Evolutionary conservation across 306 rosid genomes (phyloP).

Genomic region (Pterocarpus santalinus): DNA sequence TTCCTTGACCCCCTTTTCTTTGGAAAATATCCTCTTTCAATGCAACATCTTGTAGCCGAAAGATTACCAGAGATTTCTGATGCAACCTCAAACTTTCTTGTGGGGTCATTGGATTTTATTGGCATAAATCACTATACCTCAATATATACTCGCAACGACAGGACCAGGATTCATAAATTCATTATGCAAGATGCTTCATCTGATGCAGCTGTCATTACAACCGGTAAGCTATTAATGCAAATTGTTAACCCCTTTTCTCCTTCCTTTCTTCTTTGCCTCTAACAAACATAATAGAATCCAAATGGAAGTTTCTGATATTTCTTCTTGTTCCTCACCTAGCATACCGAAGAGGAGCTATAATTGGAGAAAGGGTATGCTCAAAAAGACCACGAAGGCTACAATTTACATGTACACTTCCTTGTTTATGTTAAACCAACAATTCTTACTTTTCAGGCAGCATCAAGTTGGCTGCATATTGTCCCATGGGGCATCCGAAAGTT

Average conservation of each 20-base stretch:
- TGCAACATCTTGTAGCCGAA: slow-evolving; percentile 70
- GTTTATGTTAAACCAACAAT: slow-evolving; percentile 1
- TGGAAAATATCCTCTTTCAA: slow-evolving; percentile 84
- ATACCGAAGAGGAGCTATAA: slow-evolving; percentile 66
- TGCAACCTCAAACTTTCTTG: slow-evolving; percentile 56
- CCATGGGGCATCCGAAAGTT: slow-evolving; percentile 93
- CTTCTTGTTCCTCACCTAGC: slow-evolving; percentile 57
- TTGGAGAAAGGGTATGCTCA: slow-evolving; percentile 85
- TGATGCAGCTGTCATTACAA: slow-evolving; percentile 83
- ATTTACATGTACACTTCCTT: not conserved
- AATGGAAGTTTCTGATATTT: slow-evolving; percentile 46
- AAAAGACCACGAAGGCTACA: slow-evolving; percentile 28
- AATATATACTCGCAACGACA: slow-evolving; percentile 81
- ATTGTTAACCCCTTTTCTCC: not conserved
- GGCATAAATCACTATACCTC: slow-evolving; percentile 94
- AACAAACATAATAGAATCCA: slow-evolving; percentile 20
- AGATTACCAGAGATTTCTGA: slow-evolving; percentile 79
- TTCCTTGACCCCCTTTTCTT: slow-evolving; percentile 86
- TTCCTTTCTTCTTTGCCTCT: slow-evolving; percentile 20
- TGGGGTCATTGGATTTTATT: slow-evolving; percentile 80
- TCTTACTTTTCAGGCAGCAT: slow-evolving; percentile 75
- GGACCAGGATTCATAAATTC: slow-evolving; percentile 66
- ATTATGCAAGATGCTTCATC: slow-evolving; percentile 74
- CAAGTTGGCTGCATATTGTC: slow-evolving; percentile 84
- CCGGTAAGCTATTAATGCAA: slow-evolving; percentile 62